Conservation (phyloP, 176 grass and related monocot species). For the Aegilops umbellulata region DNA sequence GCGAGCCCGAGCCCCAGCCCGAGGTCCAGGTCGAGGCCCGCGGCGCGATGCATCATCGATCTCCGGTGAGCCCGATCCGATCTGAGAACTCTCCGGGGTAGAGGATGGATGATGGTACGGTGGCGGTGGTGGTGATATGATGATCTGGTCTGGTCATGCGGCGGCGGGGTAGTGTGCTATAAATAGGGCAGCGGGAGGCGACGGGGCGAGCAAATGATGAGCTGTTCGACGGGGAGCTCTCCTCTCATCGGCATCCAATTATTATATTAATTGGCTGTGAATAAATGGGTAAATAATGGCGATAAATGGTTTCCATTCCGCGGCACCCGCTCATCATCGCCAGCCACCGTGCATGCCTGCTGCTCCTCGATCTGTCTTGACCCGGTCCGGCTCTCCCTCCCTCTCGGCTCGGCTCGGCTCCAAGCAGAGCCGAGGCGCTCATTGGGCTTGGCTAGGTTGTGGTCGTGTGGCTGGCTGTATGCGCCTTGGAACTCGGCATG, state of each 20-base stretch:
- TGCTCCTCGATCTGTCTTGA: background rate
- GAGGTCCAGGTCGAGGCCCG: slow-evolving; percentile 48
- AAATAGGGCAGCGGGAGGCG: slow-evolving; percentile 47
- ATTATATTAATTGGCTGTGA: too few relatives aligned
- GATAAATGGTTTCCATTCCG: background rate
- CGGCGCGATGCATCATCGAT: slow-evolving; percentile 37
- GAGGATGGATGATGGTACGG: too few relatives aligned
- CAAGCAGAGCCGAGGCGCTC: too few relatives aligned
- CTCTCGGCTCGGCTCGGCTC: too few relatives aligned
- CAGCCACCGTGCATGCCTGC: background rate
- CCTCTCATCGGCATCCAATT: background rate
- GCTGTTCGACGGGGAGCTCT: slow-evolving; percentile 1
- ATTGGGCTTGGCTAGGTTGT: too few relatives aligned
- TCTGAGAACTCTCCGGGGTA: background rate
- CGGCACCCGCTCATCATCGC: background rate
- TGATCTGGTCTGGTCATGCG: slow-evolving; percentile 1
- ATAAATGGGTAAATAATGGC: too few relatives aligned
- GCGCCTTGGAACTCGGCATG: too few relatives aligned
- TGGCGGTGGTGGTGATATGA: background rate
- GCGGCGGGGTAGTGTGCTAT: slow-evolving; percentile 19
- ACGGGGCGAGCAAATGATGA: slow-evolving; percentile 47
- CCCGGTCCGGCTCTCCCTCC: background rate
- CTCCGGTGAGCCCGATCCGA: background rate
- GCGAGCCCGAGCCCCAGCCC: slow-evolving; percentile 52
- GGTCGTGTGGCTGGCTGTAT: too few relatives aligned